Conservation (phyloP, 805 yeast species). For the Grigorovia yakushimaensis region DNA sequence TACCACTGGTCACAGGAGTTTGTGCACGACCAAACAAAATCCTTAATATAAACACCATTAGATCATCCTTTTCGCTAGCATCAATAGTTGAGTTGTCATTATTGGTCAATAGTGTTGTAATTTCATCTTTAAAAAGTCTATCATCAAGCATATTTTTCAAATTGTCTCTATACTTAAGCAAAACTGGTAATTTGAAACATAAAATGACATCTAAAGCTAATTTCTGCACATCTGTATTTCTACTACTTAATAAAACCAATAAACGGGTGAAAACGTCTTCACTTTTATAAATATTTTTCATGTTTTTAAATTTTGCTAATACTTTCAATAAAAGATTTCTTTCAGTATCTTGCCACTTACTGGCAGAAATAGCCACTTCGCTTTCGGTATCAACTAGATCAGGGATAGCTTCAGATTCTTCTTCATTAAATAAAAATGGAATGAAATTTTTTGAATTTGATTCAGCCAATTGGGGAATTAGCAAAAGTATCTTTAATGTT, state of each 20-base stretch:
- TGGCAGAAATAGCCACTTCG: constrained; percentile 8
- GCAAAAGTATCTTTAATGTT: constrained; percentile 45
- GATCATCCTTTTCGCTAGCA: constrained; percentile 42
- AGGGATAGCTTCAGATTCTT: constrained; percentile 14
- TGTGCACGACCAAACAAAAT: constrained; percentile 84
- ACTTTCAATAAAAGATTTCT: constrained; percentile 49
- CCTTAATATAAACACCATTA: constrained; percentile 67
- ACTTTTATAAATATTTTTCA: constrained; percentile 44
- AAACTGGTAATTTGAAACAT: constrained; percentile 47
- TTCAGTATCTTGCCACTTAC: constrained; percentile 41
- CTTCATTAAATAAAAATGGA: constrained; percentile 42
- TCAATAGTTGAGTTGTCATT: constrained; percentile 47
- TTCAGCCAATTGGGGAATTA: constrained; percentile 65
- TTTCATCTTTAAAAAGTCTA: constrained; percentile 75
- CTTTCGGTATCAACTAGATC: constrained; percentile 7
- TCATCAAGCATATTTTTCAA: constrained; percentile 72
- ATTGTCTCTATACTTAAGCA: constrained; percentile 64
- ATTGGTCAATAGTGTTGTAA: constrained; percentile 46
- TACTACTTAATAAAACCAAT: constrained; percentile 50
- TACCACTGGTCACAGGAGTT: constrained; percentile 53
- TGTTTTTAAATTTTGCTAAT: constrained; percentile 54
- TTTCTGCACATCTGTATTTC: constrained; percentile 54
- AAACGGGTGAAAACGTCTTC: constrained; percentile 45
- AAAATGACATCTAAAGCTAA: constrained; percentile 62
- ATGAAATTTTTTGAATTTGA: constrained; percentile 44